Evolutionary conservation across 805 yeast genomes (phyloP), one percentile per base, ranked within the genome.

Genomic region (Lipomyces sp.): DNA sequence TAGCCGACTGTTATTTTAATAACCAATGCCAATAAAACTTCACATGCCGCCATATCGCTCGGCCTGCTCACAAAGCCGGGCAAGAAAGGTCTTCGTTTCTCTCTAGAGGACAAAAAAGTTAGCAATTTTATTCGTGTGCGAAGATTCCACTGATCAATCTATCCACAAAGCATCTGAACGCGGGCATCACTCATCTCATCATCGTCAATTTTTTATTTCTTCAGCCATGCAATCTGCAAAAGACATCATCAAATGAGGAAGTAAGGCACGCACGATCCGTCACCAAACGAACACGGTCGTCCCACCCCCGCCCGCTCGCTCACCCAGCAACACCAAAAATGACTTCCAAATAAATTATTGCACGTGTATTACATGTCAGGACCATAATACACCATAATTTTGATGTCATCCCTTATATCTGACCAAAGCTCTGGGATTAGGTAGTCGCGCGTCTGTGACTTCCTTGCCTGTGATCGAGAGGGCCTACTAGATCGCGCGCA

Each of bases 1-100:
- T 42, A 42, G 57, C 13, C 18, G 13, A 32, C n/a, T 35, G 8
- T 30, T 13, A 59, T 34, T 5, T 64, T 8, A 29, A 15, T 8
- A 59, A 24, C 24, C n/a, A 59, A 54, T 24, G 45, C 39, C 24
- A 24, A 24, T 24, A 58, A 15, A 5, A 11, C 29, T 59, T 42
- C 10, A 39, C 67, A 34, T 69, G 69, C 72, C 73, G 59, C 95
- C 99, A 81, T 95, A 95, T 83, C 99, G 96, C 85, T 95, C 99
- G 77, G 99, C 98, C 85, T 95, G 99, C 84, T 94, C 98, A 78
- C 98, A 97, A 80, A 94, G 90, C 80, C 95, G 92, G 80, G 99
- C 99, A 79, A 94, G 88, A 83, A 93, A 94, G 76, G 95, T 97
- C 77, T 96, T 91, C 83, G 95, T 97, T 88, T 95, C 98, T 85